phyloP scores from a whole-genome alignment of 2,329 filamentous ascomycete species.

The Ophiostoma novo-ulmi region DNA sequence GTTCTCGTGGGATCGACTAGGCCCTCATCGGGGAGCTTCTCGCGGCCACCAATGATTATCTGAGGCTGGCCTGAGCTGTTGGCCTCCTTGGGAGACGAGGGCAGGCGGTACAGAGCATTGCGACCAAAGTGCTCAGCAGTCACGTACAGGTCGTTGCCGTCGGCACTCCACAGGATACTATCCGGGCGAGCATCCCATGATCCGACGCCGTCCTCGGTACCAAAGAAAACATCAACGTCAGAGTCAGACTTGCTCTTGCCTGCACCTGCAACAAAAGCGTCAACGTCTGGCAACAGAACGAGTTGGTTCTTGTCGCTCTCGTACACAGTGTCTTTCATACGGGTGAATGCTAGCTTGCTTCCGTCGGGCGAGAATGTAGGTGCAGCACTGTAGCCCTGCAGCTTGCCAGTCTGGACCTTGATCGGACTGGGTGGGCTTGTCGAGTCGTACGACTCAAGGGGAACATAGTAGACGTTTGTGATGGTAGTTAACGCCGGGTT shows the following conservation, averaged over 20 bases:
- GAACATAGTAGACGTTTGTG: slow-evolving; percentile 71
- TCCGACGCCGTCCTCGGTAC: slow-evolving; percentile 57
- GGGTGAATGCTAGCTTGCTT: slow-evolving; percentile 65
- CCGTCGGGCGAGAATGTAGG: slow-evolving; percentile 74
- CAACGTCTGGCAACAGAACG: slow-evolving; percentile 58
- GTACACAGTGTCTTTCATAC: slow-evolving; percentile 72
- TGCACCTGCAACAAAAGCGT: slow-evolving; percentile 40
- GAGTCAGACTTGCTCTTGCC: slow-evolving; percentile 5
- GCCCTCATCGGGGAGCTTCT: slow-evolving; percentile 24
- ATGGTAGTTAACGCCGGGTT: slow-evolving; percentile 54
- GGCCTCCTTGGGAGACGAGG: slow-evolving; percentile 46
- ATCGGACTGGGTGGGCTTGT: slow-evolving; percentile 33
- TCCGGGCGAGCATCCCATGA: slow-evolving; percentile 57
- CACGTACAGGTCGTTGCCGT: slow-evolving; percentile 63
- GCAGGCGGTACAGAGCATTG: slow-evolving; percentile 57
- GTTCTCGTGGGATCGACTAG: slow-evolving; percentile 10
- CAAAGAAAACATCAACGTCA: slow-evolving; percentile 58
- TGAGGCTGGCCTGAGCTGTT: slow-evolving; percentile 39
- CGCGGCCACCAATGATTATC: slow-evolving; percentile 39
- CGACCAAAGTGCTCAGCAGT: slow-evolving; percentile 66
- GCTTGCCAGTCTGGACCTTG: slow-evolving; percentile 38
- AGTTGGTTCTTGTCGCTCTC: slow-evolving; percentile 73
- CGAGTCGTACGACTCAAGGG: slow-evolving; percentile 60
- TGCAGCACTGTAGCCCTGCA: slow-evolving; percentile 59
- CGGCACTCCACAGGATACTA: slow-evolving; percentile 50